Evolutionary conservation across 2,329 filamentous ascomycete species (phyloP).

Genomic region (Aspergillus sp.): DNA sequence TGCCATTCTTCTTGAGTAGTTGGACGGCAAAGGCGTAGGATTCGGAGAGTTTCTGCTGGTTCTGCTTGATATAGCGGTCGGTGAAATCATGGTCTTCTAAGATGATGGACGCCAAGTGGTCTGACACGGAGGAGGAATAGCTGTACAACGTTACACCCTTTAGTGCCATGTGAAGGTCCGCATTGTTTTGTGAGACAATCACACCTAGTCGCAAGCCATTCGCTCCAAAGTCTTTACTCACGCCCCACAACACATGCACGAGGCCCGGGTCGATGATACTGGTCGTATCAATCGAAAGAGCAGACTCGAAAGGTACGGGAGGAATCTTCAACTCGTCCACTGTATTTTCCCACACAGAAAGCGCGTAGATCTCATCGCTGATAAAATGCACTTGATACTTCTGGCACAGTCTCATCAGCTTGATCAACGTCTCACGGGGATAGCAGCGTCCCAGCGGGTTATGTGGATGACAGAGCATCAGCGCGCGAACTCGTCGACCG

Average conservation of each 20-base stretch:
- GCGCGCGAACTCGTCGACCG: slow-evolving; percentile 38
- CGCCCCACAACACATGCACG: slow-evolving; percentile 47
- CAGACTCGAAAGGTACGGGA: slow-evolving; percentile 39
- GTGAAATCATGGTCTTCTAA: slow-evolving; percentile 42
- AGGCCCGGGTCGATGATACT: slow-evolving; percentile 44
- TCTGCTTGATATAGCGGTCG: slow-evolving; percentile 40
- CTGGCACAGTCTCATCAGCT: slow-evolving; percentile 45
- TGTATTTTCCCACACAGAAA: slow-evolving; percentile 45
- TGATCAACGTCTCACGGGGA: slow-evolving; percentile 32
- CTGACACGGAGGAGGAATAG: slow-evolving; percentile 41
- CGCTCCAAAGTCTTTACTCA: slow-evolving; percentile 50
- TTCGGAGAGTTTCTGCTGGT: slow-evolving; percentile 35
- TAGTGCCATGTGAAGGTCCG: slow-evolving; percentile 33
- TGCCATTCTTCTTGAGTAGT: slow-evolving; percentile 35
- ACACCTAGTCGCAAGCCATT: slow-evolving; percentile 50
- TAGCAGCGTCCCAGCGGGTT: slow-evolving; percentile 49
- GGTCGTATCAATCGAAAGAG: slow-evolving; percentile 38
- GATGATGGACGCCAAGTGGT: slow-evolving; percentile 31
- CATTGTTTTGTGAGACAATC: slow-evolving; percentile 45
- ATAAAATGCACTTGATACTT: slow-evolving; percentile 48
- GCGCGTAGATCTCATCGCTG: slow-evolving; percentile 54
- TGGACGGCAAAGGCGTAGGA: slow-evolving; percentile 35
- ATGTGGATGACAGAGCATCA: slow-evolving; percentile 49
- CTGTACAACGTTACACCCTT: slow-evolving; percentile 41
- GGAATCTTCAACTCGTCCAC: slow-evolving; percentile 18